Conservation (phyloP, 73 alveolate species). For the Urostyla sp. region DNA sequence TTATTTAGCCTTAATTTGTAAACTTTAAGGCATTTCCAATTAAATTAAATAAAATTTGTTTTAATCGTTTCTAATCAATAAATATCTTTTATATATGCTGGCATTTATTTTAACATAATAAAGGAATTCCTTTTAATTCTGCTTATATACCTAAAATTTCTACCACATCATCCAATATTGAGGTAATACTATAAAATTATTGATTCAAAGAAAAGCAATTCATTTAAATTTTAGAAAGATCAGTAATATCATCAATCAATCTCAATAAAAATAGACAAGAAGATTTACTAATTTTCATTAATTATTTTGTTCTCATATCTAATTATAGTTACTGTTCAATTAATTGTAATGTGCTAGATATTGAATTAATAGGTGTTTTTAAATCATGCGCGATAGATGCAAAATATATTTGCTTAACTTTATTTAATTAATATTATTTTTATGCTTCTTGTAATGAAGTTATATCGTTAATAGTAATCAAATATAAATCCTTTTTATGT, state of each 20-base stretch:
- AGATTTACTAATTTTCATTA: no score
- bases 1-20: not conserved
- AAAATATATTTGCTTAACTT: not conserved
- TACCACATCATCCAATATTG: not conserved
- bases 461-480: no score
- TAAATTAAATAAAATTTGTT: not conserved
- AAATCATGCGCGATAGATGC: not conserved
- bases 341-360: not conserved
- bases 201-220: not conserved
- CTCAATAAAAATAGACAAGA: not conserved
- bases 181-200: no score
- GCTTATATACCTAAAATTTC: not conserved
- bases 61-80: slow-evolving; percentile 2
- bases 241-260: not conserved
- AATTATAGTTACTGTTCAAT: no score
- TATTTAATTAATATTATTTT: no score
- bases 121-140: not conserved
- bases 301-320: not conserved
- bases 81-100: not conserved
- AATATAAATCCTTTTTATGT: no score
- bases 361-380: not conserved
- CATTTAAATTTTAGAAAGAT: not conserved
- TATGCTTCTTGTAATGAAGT: no score
- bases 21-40: slow-evolving; percentile 14
- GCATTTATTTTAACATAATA: not conserved